phyloP scores from a whole-genome alignment of 192 early-diverging fungal genomes.

The Thamnidium elegans region DNA sequence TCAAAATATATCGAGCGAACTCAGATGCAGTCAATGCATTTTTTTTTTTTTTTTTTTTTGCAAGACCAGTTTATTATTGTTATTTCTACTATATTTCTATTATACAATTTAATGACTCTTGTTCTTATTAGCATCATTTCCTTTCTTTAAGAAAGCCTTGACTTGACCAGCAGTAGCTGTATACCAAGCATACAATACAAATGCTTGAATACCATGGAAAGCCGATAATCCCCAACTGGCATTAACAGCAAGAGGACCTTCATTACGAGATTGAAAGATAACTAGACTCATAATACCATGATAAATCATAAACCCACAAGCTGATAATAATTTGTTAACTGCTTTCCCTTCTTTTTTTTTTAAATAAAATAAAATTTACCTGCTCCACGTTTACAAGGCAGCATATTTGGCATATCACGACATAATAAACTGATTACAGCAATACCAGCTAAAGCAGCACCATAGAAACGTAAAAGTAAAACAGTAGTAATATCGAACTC shows the following conservation, averaged over 20 bases:
- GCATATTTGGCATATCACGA: conserved; percentile 5
- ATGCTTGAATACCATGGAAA: conserved; percentile 4
- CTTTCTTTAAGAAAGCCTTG: conserved; percentile 9
- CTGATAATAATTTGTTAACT: background rate
- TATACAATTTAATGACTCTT: background rate
- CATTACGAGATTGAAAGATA: conserved; percentile 6
- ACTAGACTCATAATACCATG: conserved; percentile 3
- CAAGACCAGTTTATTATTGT: background rate
- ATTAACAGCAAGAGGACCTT: background rate
- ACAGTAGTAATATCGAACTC: background rate
- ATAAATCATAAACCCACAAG: conserved; percentile 9
- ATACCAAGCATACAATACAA: conserved; percentile 14
- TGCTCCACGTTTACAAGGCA: conserved; percentile 14
- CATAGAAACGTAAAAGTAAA: conserved; percentile 6
- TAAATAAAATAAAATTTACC: background rate
- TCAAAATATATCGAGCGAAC: too few relatives aligned
- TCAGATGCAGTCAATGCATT: background rate
- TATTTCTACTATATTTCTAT: background rate
- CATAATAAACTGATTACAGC: background rate
- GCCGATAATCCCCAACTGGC: background rate
- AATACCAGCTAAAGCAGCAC: background rate
- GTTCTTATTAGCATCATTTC: background rate
- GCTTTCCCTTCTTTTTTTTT: background rate
- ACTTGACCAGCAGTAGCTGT: conserved; percentile 6
- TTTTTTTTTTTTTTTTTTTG: too few relatives aligned